Conservation (phyloP, 441 rosid genomes). For the Adansonia rubrostipa region DNA sequence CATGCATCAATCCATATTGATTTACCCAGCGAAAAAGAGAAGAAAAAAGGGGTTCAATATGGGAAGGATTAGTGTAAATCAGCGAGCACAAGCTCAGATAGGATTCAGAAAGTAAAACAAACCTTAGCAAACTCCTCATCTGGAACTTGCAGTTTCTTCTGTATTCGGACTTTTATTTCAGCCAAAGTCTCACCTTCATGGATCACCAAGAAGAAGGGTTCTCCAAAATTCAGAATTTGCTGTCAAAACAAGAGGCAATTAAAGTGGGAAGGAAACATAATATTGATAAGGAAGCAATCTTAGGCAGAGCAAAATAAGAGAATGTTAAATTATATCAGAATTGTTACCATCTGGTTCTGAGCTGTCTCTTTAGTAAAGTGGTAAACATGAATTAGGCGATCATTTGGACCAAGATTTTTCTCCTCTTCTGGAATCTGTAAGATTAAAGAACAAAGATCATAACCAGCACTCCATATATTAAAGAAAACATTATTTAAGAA, state of each 20-base stretch:
- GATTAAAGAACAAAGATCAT: conserved; percentile 21
- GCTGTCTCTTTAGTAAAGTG: conserved; percentile 69
- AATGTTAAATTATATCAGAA: neutral
- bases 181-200: conserved; percentile 55
- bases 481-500: neutral
- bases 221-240: conserved; percentile 57
- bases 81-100: conserved; percentile 11
- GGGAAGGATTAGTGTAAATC: neutral
- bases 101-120: conserved; percentile 14
- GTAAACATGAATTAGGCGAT: conserved; percentile 70
- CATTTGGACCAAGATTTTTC: conserved; percentile 73
- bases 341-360: conserved; percentile 61
- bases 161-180: conserved; percentile 50
- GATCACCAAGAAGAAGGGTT: conserved; percentile 55
- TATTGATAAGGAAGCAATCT: conserved; percentile 1
- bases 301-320: neutral
- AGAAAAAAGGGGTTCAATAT: neutral
- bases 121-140: conserved; percentile 61
- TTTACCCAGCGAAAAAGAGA: conserved; percentile 6
- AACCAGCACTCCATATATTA: neutral
- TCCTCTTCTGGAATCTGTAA: conserved; percentile 79
- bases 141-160: conserved; percentile 55
- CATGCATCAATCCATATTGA: neutral
- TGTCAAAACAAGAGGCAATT: conserved; percentile 19
- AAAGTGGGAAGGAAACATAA: conserved; percentile 4